Base-by-base conservation (phyloP, 164 flowering plant genomes). In the Umbilicus rupestris region DNA sequence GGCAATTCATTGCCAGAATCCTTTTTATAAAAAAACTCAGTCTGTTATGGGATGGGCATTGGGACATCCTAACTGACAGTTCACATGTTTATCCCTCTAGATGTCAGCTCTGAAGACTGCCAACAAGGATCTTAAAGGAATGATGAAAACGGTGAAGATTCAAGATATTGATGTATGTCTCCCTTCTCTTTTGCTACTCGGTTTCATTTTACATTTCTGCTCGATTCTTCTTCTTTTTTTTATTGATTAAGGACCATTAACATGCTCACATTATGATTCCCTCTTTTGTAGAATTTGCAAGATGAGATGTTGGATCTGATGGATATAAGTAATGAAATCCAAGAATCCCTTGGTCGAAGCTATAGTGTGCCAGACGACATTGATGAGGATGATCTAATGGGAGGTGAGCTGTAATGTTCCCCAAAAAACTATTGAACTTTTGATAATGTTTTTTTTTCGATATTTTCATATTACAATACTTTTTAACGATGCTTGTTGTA, bases 241-340 rank as follows among this genome's bases (percentile, higher is more conserved):
- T n/a, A n/a, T n/a, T n/a, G n/a, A n/a, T n/a, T n/a, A n/a, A n/a
- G n/a, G n/a, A n/a, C n/a, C n/a, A n/a, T n/a, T n/a, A n/a, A n/a
- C n/a, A n/a, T n/a, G n/a, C n/a, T n/a, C 20, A 41, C 66, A 67
- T 64, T 70, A 47, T 67, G 35, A 5, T 5, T 16, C 57, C 66
- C 14, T 42, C 73, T 50, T 66, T 29, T 78, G 65, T 52, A 93
- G 99, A 91, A 75, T 70, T 78, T 94, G 84, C 99, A 94, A 94
- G 99, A 94, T 78, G 97, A 94, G 78, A 94, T 94, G 97, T 82
- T 89, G 96, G 99, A 94, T 74, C 78, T 94, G 75, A 89, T 94
- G 99, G 97, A 91, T 74, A 87, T 85, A 66, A 94, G 96, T 68
- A 80, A 64, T 70, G 97, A 94, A 75, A 91, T 94, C 70, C 96